Percentiles rank a stretch among this genome's conserved stretches.
These are phyloP conservation scores for Globisporangium cystogenes DNA, from an alignment of 352 stramenopile species.

Conservation along the genomic window DNA sequence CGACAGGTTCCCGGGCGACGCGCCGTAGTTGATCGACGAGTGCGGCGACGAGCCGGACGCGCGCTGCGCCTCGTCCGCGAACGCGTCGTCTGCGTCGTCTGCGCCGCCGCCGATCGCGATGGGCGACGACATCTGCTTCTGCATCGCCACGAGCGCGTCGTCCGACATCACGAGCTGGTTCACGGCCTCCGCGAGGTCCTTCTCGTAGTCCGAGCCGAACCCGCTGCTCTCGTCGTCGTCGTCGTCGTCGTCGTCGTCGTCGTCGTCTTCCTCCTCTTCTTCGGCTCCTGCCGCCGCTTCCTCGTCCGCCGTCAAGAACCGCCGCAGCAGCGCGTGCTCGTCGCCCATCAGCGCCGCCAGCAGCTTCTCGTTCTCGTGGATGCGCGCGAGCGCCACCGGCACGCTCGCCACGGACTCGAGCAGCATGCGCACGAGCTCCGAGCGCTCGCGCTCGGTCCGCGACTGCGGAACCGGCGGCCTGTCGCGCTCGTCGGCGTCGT, in stretches of 20 bases:
- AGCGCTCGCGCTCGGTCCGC: slow-evolving; percentile 48
- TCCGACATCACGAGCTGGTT: slow-evolving; percentile 69
- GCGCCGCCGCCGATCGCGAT: slow-evolving; percentile 31
- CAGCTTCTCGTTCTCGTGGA: slow-evolving; percentile 66
- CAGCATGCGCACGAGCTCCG: slow-evolving; percentile 68
- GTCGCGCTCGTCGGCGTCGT: background rate
- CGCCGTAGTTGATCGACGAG: slow-evolving; percentile 59
- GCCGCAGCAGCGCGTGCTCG: slow-evolving; percentile 39
- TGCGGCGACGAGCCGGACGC: slow-evolving; percentile 49
- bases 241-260: background rate
- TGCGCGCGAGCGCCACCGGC: slow-evolving; percentile 57
- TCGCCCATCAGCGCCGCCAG: slow-evolving; percentile 52
- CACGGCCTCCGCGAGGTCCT: slow-evolving; percentile 59
- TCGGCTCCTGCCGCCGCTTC: background rate
- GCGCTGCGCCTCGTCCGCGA: slow-evolving; percentile 18
- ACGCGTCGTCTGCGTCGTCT: slow-evolving; percentile 2
- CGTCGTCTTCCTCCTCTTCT: background rate
- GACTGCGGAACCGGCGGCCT: background rate
- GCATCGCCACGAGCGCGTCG: slow-evolving; percentile 39
- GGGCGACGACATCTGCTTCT: slow-evolving; percentile 44
- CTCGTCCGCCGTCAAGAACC: slow-evolving; percentile 22
- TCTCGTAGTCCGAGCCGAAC: slow-evolving; percentile 63
- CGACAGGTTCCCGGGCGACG: slow-evolving; percentile 49
- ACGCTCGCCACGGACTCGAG: slow-evolving; percentile 72
- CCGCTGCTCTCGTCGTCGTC: slow-evolving; percentile 34